Evolutionary conservation across 169 alveolate genomes (phyloP).

Genomic region (Pseudocohnilembus persalinus): DNA sequence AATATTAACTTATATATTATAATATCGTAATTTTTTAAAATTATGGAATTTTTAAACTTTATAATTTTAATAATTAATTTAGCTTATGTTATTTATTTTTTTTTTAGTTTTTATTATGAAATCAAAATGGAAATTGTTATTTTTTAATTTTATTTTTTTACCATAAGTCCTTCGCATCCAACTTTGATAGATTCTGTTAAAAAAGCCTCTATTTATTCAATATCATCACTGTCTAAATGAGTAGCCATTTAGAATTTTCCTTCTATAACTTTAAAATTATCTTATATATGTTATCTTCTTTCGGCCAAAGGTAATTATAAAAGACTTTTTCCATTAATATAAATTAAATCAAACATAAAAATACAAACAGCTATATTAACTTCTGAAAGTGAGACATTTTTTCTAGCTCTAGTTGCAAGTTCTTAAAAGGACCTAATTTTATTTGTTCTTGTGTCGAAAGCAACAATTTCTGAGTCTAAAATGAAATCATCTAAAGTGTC

Average conservation of each 20-base stretch:
- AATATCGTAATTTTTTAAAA: too few species aligned
- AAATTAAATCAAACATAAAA: slow-evolving; percentile 93
- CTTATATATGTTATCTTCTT: slow-evolving; percentile 78
- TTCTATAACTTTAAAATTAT: slow-evolving; percentile 59
- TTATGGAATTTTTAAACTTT: too few species aligned
- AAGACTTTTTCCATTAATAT: slow-evolving; percentile 85
- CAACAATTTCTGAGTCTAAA: slow-evolving; percentile 97
- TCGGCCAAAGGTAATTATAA: slow-evolving; percentile 75
- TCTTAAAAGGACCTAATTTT: slow-evolving; percentile 96
- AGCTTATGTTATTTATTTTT: too few species aligned
- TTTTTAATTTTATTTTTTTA: slow-evolving; percentile 26
- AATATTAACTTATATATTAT: too few species aligned
- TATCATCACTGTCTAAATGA: slow-evolving; percentile 57
- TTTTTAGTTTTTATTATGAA: too few species aligned
- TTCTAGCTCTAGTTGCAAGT: slow-evolving; percentile 93
- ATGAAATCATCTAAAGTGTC: slow-evolving; percentile 80
- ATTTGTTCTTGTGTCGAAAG: slow-evolving; percentile 89
- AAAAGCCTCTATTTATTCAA: slow-evolving; percentile 80
- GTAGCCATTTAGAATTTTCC: slow-evolving; percentile 76
- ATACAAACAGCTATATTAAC: slow-evolving; percentile 91
- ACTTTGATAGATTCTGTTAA: slow-evolving; percentile 65
- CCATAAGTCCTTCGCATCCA: slow-evolving; percentile 98
- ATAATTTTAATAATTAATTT: too few species aligned
- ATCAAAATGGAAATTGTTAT: too few species aligned
- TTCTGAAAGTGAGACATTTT: slow-evolving; percentile 89